Evolutionary conservation across 2,329 filamentous ascomycete species (phyloP).

Genomic region (Fusarium concolor): DNA sequence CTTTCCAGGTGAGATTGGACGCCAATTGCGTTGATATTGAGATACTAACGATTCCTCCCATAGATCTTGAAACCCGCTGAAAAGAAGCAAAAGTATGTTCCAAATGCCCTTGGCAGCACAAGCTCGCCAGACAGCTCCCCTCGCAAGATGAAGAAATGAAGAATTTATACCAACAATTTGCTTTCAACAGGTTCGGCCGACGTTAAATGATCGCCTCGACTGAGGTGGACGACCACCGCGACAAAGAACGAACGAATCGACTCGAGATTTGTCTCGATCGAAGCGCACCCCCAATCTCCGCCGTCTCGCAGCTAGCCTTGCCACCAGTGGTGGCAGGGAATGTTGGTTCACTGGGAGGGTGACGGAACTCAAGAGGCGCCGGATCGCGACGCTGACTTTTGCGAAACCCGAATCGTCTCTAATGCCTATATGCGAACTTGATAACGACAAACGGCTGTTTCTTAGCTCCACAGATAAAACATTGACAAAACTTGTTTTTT

Average conservation of each 20-base stretch:
- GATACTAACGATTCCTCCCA: conserved; percentile 19
- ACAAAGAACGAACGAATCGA: conserved; percentile 42
- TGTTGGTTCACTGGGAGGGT: conserved; percentile 48
- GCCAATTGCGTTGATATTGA: not conserved
- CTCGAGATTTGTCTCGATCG: conserved; percentile 41
- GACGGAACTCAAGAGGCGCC: conserved; percentile 45
- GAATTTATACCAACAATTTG: conserved; percentile 70
- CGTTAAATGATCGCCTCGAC: conserved; percentile 71
- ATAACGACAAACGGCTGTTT: conserved; percentile 58
- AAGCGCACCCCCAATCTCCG: conserved; percentile 43
- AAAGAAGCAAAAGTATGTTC: conserved; percentile 99
- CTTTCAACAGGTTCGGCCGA: conserved; percentile 92
- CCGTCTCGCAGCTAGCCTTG: conserved; percentile 48
- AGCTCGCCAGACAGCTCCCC: conserved; percentile 45
- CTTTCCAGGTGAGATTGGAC: conserved; percentile 81
- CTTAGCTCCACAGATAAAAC: conserved; percentile 57
- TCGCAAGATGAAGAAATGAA: conserved; percentile 42
- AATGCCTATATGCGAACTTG: conserved; percentile 55
- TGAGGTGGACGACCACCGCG: conserved; percentile 42
- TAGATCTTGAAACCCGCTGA: conserved; percentile 99
- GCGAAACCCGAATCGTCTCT: conserved; percentile 51
- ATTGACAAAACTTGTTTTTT: conserved; percentile 50
- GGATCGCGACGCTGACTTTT: conserved; percentile 46
- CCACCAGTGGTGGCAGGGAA: conserved; percentile 45
- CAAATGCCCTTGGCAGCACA: conserved; percentile 74